Percentiles rank a stretch among this genome's conserved stretches.
Evolutionary conservation across 805 yeast genomes (phyloP).

Genomic region (Pichia eremophila): DNA sequence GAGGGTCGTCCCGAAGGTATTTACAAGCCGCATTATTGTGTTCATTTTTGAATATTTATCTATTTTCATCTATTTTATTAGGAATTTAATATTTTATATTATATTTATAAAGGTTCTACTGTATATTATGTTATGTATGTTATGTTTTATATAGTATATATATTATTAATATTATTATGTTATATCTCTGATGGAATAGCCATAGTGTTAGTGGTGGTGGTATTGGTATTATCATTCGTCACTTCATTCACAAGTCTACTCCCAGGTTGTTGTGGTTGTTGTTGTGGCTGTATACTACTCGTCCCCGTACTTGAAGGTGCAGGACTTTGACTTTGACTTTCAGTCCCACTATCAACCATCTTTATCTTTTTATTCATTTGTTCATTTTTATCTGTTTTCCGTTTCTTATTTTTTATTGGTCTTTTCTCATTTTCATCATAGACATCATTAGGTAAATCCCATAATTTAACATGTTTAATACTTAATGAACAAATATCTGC

Average conservation of each 20-base stretch:
- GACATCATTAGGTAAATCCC: slow-evolving; percentile 79
- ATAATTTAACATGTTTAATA: slow-evolving; percentile 64
- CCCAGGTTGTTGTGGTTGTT: too few relatives aligned
- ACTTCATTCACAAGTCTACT: neutral
- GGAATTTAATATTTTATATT: too few relatives aligned
- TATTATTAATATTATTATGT: too few relatives aligned
- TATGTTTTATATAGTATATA: too few relatives aligned
- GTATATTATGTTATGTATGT: too few relatives aligned
- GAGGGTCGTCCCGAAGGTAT: too few relatives aligned
- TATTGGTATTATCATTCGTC: neutral
- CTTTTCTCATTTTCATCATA: slow-evolving; percentile 70
- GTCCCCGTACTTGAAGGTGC: neutral
- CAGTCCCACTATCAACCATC: slow-evolving; percentile 8
- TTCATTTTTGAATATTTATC: too few relatives aligned
- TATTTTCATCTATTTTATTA: too few relatives aligned
- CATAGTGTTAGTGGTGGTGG: neutral
- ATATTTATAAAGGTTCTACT: too few relatives aligned
- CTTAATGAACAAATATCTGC: slow-evolving; percentile 50
- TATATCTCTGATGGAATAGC: neutral
- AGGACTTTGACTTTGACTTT: neutral
- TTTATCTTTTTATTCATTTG: slow-evolving; percentile 26
- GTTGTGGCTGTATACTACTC: too few relatives aligned
- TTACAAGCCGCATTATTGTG: too few relatives aligned
- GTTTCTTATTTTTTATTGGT: slow-evolving; percentile 54
- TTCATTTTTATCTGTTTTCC: slow-evolving; percentile 32